A percentile compares a stretch with the other conserved stretches of the same genome.
Conservation (phyloP, 2,329 filamentous ascomycete genomes). For the Fusarium nygamai region DNA sequence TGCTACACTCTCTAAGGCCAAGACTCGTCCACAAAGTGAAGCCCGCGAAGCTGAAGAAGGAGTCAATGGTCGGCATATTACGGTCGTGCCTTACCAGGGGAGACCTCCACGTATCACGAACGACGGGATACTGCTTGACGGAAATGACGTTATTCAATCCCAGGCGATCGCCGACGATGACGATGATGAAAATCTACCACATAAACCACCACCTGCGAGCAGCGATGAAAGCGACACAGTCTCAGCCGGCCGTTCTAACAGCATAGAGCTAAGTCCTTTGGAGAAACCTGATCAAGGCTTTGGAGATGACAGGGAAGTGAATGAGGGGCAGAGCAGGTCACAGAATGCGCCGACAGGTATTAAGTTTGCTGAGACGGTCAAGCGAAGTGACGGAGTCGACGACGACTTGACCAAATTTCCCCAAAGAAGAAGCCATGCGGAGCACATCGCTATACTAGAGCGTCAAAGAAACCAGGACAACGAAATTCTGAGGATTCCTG, state of each 20-base stretch:
- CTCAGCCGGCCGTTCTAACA: slow-evolving; percentile 43
- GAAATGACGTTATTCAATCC: slow-evolving; percentile 35
- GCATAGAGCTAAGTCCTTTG: slow-evolving; percentile 37
- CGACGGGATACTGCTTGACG: slow-evolving; percentile 63
- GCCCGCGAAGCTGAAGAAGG: slow-evolving; percentile 65
- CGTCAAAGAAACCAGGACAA: slow-evolving; percentile 82
- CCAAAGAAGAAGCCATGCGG: slow-evolving; percentile 66
- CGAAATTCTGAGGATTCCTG: slow-evolving; percentile 85
- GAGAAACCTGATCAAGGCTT: slow-evolving; percentile 32
- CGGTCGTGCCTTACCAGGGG: slow-evolving; percentile 68
- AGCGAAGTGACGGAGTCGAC: slow-evolving; percentile 65
- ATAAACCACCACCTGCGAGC: slow-evolving; percentile 34
- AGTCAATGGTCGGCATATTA: slow-evolving; percentile 73
- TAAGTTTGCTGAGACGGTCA: slow-evolving; percentile 75
- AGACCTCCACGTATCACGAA: slow-evolving; percentile 68
- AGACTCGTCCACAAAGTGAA: slow-evolving; percentile 60
- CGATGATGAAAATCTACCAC: slow-evolving; percentile 44
- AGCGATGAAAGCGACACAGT: slow-evolving; percentile 53
- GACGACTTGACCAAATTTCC: slow-evolving; percentile 58
- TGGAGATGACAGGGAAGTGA: slow-evolving; percentile 13
- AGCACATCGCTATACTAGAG: slow-evolving; percentile 89
- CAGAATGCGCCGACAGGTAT: slow-evolving; percentile 55
- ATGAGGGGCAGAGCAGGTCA: slow-evolving; percentile 13
- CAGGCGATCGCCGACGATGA: slow-evolving; percentile 45
- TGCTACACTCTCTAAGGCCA: slow-evolving; percentile 69